Evolutionary conservation across 345 rosid species (phyloP), one percentile per base, ranked within the genome.

Genomic region (Rhodomyrtus tomentosa): DNA sequence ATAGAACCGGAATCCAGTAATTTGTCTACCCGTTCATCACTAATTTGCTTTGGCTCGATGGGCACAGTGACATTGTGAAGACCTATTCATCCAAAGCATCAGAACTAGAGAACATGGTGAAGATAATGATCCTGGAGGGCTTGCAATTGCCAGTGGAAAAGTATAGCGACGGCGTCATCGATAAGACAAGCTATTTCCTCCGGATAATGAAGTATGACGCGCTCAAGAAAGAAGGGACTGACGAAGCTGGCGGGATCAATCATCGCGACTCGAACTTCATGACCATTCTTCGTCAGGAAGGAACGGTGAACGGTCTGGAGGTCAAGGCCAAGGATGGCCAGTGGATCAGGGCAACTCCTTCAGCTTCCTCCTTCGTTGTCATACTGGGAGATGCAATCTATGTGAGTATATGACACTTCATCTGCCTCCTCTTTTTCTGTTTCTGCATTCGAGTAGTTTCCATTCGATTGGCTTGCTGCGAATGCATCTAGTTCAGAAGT

Each of bases 261-360:
- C 87, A 85, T n/a, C 10, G 20, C 4, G 84, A 85, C 62, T 50
- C 50, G 48, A 85, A 68, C 58, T 85, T 85, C 81, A 2, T 85
- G 62, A 81, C 81, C 84, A 32, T 85, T 24, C 87, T 85, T 40
- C 87, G 68, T 50, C 87, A 85, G 58, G 82, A 85, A 18, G 76
- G 58, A 58, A 36, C 9, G 29, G 87, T 62, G 14, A 50, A 82
- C 81, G 87, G 87, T 10, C 48, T 85, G 29, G 80, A 29, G 50
- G 50, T 85, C 36, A 48, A 81, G 56, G 51, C 80, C 58, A 85
- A 84, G 53, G 86, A 79, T 50, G 87, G 87, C 0, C 50, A 0
- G 36, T 85, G 87, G 81, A 81, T 81, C 11, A 32, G 50, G 45
- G 86, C 83, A 5, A 54, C 76, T 29, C 76, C 55, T 20, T 85